Percentiles rank a stretch among this genome's conserved stretches.
phyloP scores from a whole-genome alignment of 108 stramenopile genomes.

The Mayamaea pseudoterrestris region DNA sequence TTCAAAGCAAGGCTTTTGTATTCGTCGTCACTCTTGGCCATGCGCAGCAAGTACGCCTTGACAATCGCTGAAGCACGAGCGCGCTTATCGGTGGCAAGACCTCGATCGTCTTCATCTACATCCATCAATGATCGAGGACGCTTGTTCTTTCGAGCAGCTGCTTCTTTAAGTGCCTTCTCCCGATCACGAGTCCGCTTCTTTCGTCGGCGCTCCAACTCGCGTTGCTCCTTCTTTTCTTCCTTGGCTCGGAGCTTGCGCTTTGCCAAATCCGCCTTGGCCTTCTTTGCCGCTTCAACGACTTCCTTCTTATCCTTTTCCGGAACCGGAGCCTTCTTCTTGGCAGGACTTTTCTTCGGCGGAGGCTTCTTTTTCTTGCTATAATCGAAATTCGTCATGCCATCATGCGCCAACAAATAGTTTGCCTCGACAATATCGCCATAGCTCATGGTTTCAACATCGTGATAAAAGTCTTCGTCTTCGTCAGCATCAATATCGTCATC shows the following conservation, averaged over 20 bases:
- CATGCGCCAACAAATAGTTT: constrained; percentile 62
- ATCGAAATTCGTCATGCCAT: too few relatives aligned
- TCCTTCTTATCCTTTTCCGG: constrained; percentile 26
- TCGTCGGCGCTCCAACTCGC: constrained; percentile 45
- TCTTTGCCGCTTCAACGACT: constrained; percentile 22
- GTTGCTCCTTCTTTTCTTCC: constrained; percentile 42
- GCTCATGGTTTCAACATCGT: constrained; percentile 11
- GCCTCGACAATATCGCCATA: constrained; percentile 55
- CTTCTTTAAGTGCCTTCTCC: constrained; percentile 45
- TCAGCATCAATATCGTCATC: constrained; percentile 76
- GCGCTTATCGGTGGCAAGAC: constrained; percentile 27
- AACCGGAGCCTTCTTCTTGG: constrained; percentile 48
- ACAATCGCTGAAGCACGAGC: constrained; percentile 62
- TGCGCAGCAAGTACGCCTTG: constrained; percentile 51
- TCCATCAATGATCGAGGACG: constrained; percentile 15
- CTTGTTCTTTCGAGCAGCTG: constrained; percentile 31
- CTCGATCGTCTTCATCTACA: constrained; percentile 2
- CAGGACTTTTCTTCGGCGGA: too few relatives aligned
- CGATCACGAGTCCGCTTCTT: constrained; percentile 59
- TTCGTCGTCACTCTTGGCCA: constrained; percentile 21
- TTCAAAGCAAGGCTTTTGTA: constrained; percentile 32
- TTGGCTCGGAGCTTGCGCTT: constrained; percentile 27
- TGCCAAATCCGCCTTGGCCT: constrained; percentile 15
- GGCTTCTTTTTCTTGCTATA: constrained; percentile 61
- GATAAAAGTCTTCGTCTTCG: constrained; percentile 18